phyloP scores from a whole-genome alignment of 305 asterid genomes.

The Fraxinus paxiana region DNA sequence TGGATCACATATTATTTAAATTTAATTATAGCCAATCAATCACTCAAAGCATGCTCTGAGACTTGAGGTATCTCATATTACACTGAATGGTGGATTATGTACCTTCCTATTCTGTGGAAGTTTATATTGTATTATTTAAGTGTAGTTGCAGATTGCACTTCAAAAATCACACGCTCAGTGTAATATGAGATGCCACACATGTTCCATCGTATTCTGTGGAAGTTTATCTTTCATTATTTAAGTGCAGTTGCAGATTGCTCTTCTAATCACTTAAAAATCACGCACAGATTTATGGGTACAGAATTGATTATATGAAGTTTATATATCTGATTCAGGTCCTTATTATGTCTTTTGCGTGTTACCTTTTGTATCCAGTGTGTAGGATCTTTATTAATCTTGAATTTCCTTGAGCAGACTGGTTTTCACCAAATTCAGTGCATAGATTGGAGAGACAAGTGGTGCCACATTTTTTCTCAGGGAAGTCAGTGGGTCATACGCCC shows the following conservation, averaged over 20 bases:
- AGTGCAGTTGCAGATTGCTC: not conserved
- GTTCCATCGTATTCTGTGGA: not conserved
- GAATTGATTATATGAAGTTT: slow-evolving; percentile 9
- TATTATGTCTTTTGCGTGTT: not conserved
- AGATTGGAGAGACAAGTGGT: slow-evolving; percentile 98
- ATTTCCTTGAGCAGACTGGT: slow-evolving; percentile 68
- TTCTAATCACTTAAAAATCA: slow-evolving; percentile 3
- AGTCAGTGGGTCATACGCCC: slow-evolving; percentile 75
- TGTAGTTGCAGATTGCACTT: not conserved
- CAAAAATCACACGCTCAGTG: not conserved
- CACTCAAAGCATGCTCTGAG: not conserved
- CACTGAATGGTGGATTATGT: not conserved
- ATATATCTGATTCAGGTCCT: not conserved
- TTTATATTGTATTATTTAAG: not conserved
- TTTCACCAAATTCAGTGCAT: slow-evolving; percentile 83
- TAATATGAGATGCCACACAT: not conserved
- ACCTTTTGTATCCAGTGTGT: not conserved
- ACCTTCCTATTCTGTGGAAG: not conserved
- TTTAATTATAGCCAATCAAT: not conserved
- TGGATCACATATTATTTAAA: not conserved
- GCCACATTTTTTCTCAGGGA: slow-evolving; percentile 94
- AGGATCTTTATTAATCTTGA: slow-evolving; percentile 4
- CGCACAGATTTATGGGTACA: not conserved
- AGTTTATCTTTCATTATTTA: not conserved
- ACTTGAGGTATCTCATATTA: not conserved